Base-by-base conservation (phyloP, 2,329 filamentous ascomycete genomes). In the Penicillium occitanis region DNA sequence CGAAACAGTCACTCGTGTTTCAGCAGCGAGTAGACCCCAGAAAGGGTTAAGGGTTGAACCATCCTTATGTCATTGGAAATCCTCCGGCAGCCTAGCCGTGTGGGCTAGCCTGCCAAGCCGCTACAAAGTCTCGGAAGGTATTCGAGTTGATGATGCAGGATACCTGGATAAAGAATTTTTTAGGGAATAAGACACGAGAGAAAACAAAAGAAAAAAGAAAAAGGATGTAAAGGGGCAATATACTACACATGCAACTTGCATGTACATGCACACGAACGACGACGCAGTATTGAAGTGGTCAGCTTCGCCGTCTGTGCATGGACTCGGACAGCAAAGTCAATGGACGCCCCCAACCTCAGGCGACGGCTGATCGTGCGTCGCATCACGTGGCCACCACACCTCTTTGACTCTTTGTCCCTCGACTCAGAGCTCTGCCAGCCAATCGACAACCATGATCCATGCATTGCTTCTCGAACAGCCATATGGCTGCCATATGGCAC, bases 401-500 rank as follows among this genome's bases (percentile, higher is more conserved):
- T 19, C 42, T 10, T 33, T 33, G 30, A 33, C 6, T 33, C 50
- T 53, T 55, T 35, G 51, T 55, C 51, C 22, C 11, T 28, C 48
- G 48, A 28, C 19, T 25, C 22, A 51, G 8, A 35, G 33, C n/a
- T n/a, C 40, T 42, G 13, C 37, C 46, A 17, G 46, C 46, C 46
- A 50, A 28, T 17, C 22, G 46, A 50, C 46, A 25, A 13, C 22
- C 46, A 50, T 25, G 19, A 11, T 22, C 8, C 44, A 46, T 48
- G 44, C 44, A 42, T 48, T 48, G 44, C 28, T 30, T 51, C 25
- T 30, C 50, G 28, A n/a, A 53, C 28, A 33, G n/a, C 14, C 51
- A 57, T 57, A 37, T 57, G 51, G 30, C 51, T 55, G 51, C 51
- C 51, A 55, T 57, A 57, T 57, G 33, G 30, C 30, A 7, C 25